phyloP scores from a whole-genome alignment of 768 basidiomycete genomes.

The Agrocybe praecox region DNA sequence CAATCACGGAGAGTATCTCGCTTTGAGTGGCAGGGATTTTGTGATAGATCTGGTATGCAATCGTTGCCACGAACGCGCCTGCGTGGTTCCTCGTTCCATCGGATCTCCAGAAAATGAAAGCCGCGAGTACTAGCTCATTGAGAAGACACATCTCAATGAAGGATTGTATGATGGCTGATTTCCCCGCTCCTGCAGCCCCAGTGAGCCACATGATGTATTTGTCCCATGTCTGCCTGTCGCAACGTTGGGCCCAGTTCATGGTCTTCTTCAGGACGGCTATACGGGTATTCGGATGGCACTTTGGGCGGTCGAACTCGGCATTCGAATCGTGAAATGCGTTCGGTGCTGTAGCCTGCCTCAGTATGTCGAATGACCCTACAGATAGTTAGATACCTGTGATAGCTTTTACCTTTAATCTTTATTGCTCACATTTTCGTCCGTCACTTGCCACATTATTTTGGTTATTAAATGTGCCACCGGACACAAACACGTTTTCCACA shows the following conservation, averaged over 20 bases:
- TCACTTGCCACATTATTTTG: too few species aligned
- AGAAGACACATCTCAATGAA: constrained; percentile 7
- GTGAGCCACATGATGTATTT: constrained; percentile 14
- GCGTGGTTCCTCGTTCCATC: constrained; percentile 1
- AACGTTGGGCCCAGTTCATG: constrained; percentile 4
- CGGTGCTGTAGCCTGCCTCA: too few species aligned
- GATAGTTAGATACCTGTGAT: too few species aligned
- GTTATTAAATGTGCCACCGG: too few species aligned
- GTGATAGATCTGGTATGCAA: constrained; percentile 12
- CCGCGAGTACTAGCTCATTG: not conserved
- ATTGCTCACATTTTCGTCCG: too few species aligned
- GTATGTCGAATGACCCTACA: too few species aligned
- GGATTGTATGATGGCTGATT: constrained; percentile 16
- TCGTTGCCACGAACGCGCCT: constrained; percentile 1
- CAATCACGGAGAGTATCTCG: not conserved
- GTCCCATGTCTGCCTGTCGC: constrained; percentile 14
- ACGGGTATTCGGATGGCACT: constrained; percentile 17
- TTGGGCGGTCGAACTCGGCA: constrained; percentile 5
- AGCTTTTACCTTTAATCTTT: too few species aligned
- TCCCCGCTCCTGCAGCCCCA: constrained; percentile 17
- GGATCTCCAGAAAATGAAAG: constrained; percentile 13
- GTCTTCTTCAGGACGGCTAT: constrained; percentile 3
- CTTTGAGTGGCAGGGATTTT: not conserved
- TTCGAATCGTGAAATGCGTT: constrained; percentile 6
- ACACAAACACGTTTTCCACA: too few species aligned